phyloP scores from a whole-genome alignment of 2,329 filamentous ascomycete genomes.

The Penicillium sp. region DNA sequence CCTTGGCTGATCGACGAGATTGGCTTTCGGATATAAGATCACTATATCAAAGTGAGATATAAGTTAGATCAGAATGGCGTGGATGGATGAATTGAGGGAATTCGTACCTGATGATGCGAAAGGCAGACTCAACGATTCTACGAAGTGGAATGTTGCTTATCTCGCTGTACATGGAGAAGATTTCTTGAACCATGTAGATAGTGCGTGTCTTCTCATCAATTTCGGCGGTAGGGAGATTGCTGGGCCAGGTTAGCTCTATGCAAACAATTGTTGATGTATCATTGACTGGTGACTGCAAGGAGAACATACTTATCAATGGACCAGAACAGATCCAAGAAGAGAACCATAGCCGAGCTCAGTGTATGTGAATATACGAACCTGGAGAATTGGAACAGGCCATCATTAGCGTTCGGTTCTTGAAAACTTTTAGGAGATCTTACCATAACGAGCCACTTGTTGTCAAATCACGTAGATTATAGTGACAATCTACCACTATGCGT shows the following conservation, averaged over 20 bases:
- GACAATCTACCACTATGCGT: background rate
- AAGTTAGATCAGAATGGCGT: background rate
- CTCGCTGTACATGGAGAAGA: background rate
- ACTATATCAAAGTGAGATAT: background rate
- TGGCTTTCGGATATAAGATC: slow-evolving; percentile 1
- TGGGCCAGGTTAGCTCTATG: background rate
- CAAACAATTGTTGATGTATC: background rate
- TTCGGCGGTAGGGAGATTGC: background rate
- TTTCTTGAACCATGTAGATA: background rate
- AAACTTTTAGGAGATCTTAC: background rate
- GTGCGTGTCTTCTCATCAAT: background rate
- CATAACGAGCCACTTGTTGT: background rate
- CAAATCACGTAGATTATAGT: background rate
- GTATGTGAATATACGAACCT: slow-evolving; percentile 1
- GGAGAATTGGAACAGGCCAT: background rate
- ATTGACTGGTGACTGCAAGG: background rate
- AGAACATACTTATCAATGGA: background rate
- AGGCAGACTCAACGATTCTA: background rate
- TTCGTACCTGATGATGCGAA: background rate
- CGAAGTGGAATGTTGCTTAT: background rate
- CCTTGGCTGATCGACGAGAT: background rate
- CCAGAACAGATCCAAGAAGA: background rate
- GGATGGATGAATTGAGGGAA: background rate
- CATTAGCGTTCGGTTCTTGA: background rate
- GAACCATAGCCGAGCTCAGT: background rate